Evolutionary conservation across 148 eudicot species (phyloP), one percentile per base, ranked within the genome.

Genomic region (Hydrangea macrophylla): DNA sequence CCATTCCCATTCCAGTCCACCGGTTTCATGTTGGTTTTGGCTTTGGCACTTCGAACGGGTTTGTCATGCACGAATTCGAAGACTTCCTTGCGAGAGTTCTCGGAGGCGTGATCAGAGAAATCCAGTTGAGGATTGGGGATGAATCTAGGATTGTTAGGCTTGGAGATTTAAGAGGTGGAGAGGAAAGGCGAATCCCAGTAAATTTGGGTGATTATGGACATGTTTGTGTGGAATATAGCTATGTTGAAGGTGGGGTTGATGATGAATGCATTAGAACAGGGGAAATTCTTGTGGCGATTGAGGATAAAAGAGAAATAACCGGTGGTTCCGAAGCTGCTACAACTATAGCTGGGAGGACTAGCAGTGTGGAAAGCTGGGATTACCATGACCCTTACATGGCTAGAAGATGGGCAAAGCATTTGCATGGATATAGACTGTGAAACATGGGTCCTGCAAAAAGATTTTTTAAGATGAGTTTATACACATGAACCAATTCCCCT

Each of bases 401-500:
- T 15, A 87, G 97, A 58, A 83, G 97, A 78, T 91, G 95, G 97
- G 95, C 97, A 15, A 91, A 86, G 75, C 87, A 86, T 76, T 75
- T 91, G 74, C 92, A 88, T 75, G 94, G 84, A 1, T 78, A 81
- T 60, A 78, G 85, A 66, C 65, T 74, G 3, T 78, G 66, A 75
- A 22, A 20, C 6, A 54, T 37, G 7, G 9, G 2, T 2, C 59
- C 12, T 22, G 9, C 18, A 11, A 37, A n/a, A n/a, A 53, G 11
- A n/a, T n/a, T n/a, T 39, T 68, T 13, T 7, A 33, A 9, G 24
- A 2, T 66, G 22, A 23, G 58, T 53, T 66, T 48, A 22, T 22
- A 11, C 68, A 42, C 39, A 64, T 64, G 56, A 55, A 24, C 12
- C 45, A 65, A 18, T 48, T 31, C 25, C 36, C 1, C 56, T 12